Percentiles rank a stretch among this genome's conserved stretches.
phyloP scores from a whole-genome alignment of 257 asterid genomes.

The Solanum virginianum region DNA sequence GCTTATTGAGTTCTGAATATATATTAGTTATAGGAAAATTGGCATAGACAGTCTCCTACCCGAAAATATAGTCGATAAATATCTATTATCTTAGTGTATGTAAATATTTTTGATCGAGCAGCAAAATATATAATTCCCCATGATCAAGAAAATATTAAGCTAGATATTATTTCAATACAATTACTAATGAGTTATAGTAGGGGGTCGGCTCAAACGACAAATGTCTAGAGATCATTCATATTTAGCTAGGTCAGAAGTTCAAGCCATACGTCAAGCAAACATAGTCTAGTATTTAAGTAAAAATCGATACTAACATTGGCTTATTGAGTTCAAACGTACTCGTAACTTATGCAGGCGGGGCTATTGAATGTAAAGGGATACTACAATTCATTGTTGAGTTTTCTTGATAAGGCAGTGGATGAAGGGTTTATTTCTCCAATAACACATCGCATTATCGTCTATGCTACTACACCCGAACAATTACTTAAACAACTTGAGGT shows the following conservation, averaged over 20 bases:
- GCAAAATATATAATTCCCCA: neutral
- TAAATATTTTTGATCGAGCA: neutral
- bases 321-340: neutral
- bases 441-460: constrained; percentile 73
- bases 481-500: constrained; percentile 71
- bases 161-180: too few relatives aligned
- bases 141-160: too few relatives aligned
- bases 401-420: constrained; percentile 74
- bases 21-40: neutral
- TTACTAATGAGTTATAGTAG: too few relatives aligned
- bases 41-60: neutral
- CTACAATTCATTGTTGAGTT: constrained; percentile 58
- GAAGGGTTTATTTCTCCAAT: constrained; percentile 89
- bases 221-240: too few relatives aligned
- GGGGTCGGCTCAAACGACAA: too few relatives aligned
- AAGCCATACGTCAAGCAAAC: too few relatives aligned
- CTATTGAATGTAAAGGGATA: constrained; percentile 83
- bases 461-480: constrained; percentile 72
- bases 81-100: too few relatives aligned
- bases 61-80: neutral
- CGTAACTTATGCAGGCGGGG: constrained; percentile 46
- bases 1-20: neutral
- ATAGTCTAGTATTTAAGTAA: too few relatives aligned
- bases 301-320: too few relatives aligned
- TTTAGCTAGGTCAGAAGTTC: too few relatives aligned